A percentile compares a stretch with the other conserved stretches of the same genome.
Conservation (phyloP, 768 basidiomycete species). For the Tephrocybe sp. region DNA sequence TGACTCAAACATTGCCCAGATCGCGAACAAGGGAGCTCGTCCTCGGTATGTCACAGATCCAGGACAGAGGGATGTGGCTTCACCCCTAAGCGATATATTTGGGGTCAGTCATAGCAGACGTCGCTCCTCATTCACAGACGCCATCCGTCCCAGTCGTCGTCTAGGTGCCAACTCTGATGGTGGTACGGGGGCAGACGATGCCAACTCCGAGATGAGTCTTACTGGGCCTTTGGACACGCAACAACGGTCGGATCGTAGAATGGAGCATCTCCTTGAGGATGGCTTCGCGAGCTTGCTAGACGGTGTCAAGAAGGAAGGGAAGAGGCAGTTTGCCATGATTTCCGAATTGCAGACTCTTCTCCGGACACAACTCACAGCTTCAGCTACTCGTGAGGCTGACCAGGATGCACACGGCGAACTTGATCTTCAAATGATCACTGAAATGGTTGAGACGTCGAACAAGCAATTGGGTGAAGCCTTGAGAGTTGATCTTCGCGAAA, state of each 20-base stretch:
- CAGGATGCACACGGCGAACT: conserved; percentile 75
- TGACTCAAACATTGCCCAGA: conserved; percentile 66
- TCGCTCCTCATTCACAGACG: conserved; percentile 56
- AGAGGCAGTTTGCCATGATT: conserved; percentile 54
- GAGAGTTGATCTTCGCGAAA: conserved; percentile 55
- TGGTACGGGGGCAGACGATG: conserved; percentile 34
- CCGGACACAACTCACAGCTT: conserved; percentile 64
- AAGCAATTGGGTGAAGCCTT: conserved; percentile 55
- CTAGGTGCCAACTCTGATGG: conserved; percentile 24
- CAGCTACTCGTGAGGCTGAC: conserved; percentile 58
- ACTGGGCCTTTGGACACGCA: conserved; percentile 58
- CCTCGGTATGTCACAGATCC: conserved; percentile 60
- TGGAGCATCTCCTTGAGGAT: conserved; percentile 66
- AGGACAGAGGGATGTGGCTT: conserved; percentile 26
- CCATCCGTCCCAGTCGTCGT: conserved; percentile 34
- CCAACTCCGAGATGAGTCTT: conserved; percentile 44
- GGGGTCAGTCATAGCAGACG: conserved; percentile 39
- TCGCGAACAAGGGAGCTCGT: conserved; percentile 56
- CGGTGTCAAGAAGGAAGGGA: conserved; percentile 31
- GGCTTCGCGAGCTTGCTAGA: conserved; percentile 54
- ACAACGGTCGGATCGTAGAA: conserved; percentile 50
- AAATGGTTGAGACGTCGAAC: conserved; percentile 66
- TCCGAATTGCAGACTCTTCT: conserved; percentile 66
- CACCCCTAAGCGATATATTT: conserved; percentile 38
- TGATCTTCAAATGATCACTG: conserved; percentile 74